Base-by-base conservation (phyloP, 495 filamentous ascomycete genomes). In the Penicillium robsamsonii region DNA sequence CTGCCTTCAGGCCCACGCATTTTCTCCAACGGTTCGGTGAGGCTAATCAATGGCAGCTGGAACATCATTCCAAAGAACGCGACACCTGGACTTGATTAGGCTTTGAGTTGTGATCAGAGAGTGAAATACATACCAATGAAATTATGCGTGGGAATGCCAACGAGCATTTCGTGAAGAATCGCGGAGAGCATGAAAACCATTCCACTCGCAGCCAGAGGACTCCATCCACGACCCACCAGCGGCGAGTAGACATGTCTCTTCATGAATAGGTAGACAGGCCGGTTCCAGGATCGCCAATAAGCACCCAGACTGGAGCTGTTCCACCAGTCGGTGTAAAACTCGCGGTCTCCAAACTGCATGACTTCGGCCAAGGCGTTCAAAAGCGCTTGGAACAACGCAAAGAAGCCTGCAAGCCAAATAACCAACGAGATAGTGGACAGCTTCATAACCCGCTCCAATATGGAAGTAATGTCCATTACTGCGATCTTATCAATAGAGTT, bases 271-370 rank as follows among this genome's bases (percentile, higher is more conserved):
- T 95, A 95, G 11, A 97, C 93, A 2, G 94, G 94, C 62, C 94
- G 95, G 67, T 98, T 98, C 94, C 94, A 98, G 0, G 87, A 89
- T 22, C 90, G 81, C 94, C 94, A 98, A 76, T 98, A 98, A 8
- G 78, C 79, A 3, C 93, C 90, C 3, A 97, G 74, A 57, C 86
- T 89, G 15, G 85, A 84, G 43, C 86, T 90, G 65, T 98, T 98
- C 94, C 93, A 98, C 94, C 94, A 98, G 55, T 94, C 91, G 1
- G 88, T 86, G 69, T 98, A 98, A 69, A 97, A 98, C 45, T 93
- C 87, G 17, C 94, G 83, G 71, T 98, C 94, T 9, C 85, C 94
- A 60, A 98, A 98, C 35, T 79, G 77, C 78, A 91, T 90, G 7
- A 96, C 75, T 71, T 98, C 94, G 1, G 94, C 92, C 50, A 98